Evolutionary conservation across 2,329 filamentous ascomycete species (phyloP).

Genomic region (Ophiocordyceps polyrhachis-furcata): DNA sequence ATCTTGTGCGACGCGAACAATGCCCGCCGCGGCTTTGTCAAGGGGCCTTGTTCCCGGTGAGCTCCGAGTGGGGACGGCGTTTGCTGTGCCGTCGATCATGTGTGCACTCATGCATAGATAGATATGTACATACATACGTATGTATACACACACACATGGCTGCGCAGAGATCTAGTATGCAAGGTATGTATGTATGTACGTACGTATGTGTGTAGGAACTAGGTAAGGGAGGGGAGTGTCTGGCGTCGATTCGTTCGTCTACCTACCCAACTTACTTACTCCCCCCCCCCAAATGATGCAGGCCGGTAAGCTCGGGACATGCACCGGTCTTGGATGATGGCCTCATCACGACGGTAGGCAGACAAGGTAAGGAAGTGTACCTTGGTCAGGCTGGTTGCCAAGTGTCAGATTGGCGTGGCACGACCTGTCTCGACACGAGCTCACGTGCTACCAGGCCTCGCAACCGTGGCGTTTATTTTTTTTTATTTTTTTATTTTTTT

Average conservation of each 20-base stretch:
- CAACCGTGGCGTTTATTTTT: neutral
- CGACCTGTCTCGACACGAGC: slow-evolving; percentile 2
- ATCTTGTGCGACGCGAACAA: neutral
- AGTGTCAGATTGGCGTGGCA: slow-evolving; percentile 1
- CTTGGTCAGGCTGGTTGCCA: neutral
- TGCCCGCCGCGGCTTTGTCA: neutral
- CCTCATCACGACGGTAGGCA: neutral
- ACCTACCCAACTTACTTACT: no score
- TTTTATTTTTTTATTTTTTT: no score
- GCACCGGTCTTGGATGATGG: slow-evolving; percentile 1
- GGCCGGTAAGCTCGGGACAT: slow-evolving; percentile 1
- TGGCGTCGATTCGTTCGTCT: no score
- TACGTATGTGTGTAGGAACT: no score
- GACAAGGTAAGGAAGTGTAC: no score
- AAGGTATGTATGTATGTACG: no score
- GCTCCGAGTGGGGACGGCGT: neutral
- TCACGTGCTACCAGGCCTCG: slow-evolving; percentile 2
- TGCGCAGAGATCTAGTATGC: no score
- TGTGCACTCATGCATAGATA: neutral
- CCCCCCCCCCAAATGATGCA: neutral
- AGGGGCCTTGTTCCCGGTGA: neutral
- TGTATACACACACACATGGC: neutral
- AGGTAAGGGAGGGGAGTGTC: no score
- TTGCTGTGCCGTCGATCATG: neutral
- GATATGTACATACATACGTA: neutral